Conservation (phyloP, 2,329 filamentous ascomycete genomes). For the Aureobasidium pullulans region DNA sequence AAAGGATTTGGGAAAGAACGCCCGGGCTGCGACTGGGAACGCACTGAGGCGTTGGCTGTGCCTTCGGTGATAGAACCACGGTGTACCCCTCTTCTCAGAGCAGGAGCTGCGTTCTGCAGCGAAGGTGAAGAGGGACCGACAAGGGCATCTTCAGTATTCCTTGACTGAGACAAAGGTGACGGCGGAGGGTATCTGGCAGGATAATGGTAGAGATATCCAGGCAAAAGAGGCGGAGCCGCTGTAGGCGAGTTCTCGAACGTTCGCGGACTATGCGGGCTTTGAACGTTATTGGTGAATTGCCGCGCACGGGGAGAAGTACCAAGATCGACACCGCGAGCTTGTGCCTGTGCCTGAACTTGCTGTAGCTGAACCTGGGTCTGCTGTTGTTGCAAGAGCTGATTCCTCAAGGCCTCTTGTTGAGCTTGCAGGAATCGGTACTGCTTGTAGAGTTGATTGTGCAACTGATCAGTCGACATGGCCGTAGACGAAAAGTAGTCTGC, state of each 20-base stretch:
- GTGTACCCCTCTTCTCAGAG: constrained; percentile 35
- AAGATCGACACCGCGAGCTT: constrained; percentile 28
- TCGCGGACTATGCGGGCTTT: constrained; percentile 25
- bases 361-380: constrained; percentile 26
- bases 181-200: constrained; percentile 35
- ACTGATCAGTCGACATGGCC: constrained; percentile 28
- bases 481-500: constrained; percentile 35
- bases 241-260: constrained; percentile 26
- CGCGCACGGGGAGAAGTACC: constrained; percentile 34
- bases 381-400: constrained; percentile 39
- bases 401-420: constrained; percentile 29
- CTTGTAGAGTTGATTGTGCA: constrained; percentile 43
- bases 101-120: constrained; percentile 35
- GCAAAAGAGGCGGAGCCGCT: constrained; percentile 31
- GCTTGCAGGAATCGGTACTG: constrained; percentile 34
- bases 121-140: constrained; percentile 45
- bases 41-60: constrained; percentile 29
- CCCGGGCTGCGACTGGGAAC: constrained; percentile 45
- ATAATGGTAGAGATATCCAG: constrained; percentile 40
- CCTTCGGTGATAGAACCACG: constrained; percentile 38
- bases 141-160: constrained; percentile 36
- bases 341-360: constrained; percentile 26
- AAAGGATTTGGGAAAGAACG: constrained; percentile 35
- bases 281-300: constrained; percentile 24
- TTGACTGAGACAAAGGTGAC: constrained; percentile 30